These are phyloP conservation scores for Blechomonas ayalai DNA, from an alignment of 208 protist species.

Conservation along the genomic window DNA sequence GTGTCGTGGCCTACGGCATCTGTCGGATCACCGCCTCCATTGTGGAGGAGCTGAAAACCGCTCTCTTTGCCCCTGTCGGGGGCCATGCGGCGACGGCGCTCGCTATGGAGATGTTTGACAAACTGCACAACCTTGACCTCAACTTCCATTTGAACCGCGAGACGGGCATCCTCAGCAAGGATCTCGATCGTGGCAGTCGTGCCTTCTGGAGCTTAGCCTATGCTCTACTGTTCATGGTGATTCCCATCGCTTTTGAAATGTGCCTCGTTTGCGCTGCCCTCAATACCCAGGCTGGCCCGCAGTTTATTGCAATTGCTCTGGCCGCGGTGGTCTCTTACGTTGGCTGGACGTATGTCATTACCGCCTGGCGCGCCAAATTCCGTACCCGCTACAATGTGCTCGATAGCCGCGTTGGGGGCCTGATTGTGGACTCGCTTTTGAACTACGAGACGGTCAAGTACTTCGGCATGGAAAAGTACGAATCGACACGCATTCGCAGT, in stretches of 20 bases:
- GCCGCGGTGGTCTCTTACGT: conserved; percentile 80
- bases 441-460: conserved; percentile 96
- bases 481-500: conserved; percentile 55
- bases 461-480: conserved; percentile 85
- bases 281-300: conserved; percentile 64
- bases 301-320: conserved; percentile 83
- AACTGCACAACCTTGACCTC: conserved; percentile 84
- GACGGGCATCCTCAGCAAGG: conserved; percentile 86
- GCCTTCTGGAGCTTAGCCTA: conserved; percentile 88
- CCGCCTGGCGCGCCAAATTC: conserved; percentile 87
- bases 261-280: conserved; percentile 84
- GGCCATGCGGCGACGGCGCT: conserved; percentile 77
- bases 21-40: conserved; percentile 63
- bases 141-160: conserved; percentile 85
- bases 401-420: conserved; percentile 85
- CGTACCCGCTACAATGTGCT: conserved; percentile 82
- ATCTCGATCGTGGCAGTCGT: conserved; percentile 89
- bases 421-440: conserved; percentile 91
- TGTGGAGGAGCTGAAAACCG: conserved; percentile 84
- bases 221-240: conserved; percentile 87
- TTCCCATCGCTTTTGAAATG: conserved; percentile 92
- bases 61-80: conserved; percentile 87
- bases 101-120: conserved; percentile 82
- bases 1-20: conserved; percentile 83
- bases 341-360: conserved; percentile 81